Conservation (phyloP, 306 rosid genomes). For the Parietaria judaica region DNA sequence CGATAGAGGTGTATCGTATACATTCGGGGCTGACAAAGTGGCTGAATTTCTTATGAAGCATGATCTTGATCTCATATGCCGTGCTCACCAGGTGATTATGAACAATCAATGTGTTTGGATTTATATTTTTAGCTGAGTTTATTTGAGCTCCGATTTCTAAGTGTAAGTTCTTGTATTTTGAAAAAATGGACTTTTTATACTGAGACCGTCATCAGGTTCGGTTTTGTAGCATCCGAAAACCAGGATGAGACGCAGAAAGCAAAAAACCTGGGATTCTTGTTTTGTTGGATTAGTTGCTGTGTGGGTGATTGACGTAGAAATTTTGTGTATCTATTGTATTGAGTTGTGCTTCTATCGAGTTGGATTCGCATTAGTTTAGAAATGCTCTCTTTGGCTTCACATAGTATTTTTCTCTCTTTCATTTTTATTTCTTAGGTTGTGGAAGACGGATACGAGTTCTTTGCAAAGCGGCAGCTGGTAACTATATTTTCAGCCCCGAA, state of each 20-base stretch:
- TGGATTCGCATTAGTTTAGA: not conserved
- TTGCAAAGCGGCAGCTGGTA: slow-evolving; percentile 50
- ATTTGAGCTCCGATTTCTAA: too few relatives aligned
- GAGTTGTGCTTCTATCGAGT: not conserved
- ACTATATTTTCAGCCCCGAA: slow-evolving; percentile 50
- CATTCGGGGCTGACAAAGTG: slow-evolving; percentile 81
- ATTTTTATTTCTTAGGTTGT: slow-evolving; percentile 27
- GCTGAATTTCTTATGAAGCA: slow-evolving; percentile 65
- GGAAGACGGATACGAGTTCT: slow-evolving; percentile 57
- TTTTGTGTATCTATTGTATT: not conserved
- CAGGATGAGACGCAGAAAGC: too few relatives aligned
- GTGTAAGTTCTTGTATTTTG: too few relatives aligned
- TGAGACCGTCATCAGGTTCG: too few relatives aligned
- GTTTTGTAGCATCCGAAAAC: too few relatives aligned
- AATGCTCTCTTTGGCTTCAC: not conserved
- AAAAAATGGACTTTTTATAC: too few relatives aligned
- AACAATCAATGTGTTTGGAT: too few relatives aligned
- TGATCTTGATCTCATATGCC: slow-evolving; percentile 73
- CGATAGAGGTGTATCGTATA: slow-evolving; percentile 78
- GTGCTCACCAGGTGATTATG: slow-evolving; percentile 67
- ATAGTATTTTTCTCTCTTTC: not conserved
- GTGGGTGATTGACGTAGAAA: too few relatives aligned
- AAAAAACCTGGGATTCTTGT: too few relatives aligned
- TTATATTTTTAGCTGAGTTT: too few relatives aligned
- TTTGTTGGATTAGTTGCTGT: too few relatives aligned